Evolutionary conservation across 768 basidiomycete species (phyloP), one percentile per base, ranked within the genome.

Genomic region (Suillus placidus): DNA sequence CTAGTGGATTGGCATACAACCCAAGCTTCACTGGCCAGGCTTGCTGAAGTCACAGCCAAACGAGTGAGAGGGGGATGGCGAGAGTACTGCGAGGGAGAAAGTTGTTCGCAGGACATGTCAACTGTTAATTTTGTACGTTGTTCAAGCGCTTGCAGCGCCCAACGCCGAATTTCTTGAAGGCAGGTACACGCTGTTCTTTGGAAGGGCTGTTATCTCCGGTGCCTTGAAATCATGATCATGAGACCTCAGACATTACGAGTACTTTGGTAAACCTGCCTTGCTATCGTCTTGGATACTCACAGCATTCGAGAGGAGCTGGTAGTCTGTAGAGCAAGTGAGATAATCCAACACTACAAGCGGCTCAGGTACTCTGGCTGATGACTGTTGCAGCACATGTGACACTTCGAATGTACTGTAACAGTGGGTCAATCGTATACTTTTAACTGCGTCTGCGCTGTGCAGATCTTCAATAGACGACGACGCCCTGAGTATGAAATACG

Each of bases 151-250:
- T 58, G 23, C 38, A 38, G 12, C 37, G 12, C 37, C n/a, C n/a
- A 16, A 37, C n/a, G 56, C n/a, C 13, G 55, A 56, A 56, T 34
- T 20, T 56, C 23, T 38, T 26, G 37, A 58, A 16, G 30, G 10
- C 38, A 60, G 57, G 10, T 58, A 40, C 38, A 58, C 16, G 16
- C 26, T 58, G 26, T 40, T 16, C 23, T 40, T 60, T 3, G 26
- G 26, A 26, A 30, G 26, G 56, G 38, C 10, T 60, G 3, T 42
- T 13, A 30, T 38, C 57, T 8, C 54, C 20, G 54, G 32, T 32
- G 34, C 54, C 54, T 55, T 34, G 32, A 55, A 55, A 55, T 34
- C 32, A 55, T 55, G 32, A 55, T 34, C 32, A 55, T 55, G 32
- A 55, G 54, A 54, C 52, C 52, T 32, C 16, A 20, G 30, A 12